Evolutionary conservation across 164 flowering plant genomes (phyloP), one percentile per base, ranked within the genome.

Genomic region (Vitis rupestris): DNA sequence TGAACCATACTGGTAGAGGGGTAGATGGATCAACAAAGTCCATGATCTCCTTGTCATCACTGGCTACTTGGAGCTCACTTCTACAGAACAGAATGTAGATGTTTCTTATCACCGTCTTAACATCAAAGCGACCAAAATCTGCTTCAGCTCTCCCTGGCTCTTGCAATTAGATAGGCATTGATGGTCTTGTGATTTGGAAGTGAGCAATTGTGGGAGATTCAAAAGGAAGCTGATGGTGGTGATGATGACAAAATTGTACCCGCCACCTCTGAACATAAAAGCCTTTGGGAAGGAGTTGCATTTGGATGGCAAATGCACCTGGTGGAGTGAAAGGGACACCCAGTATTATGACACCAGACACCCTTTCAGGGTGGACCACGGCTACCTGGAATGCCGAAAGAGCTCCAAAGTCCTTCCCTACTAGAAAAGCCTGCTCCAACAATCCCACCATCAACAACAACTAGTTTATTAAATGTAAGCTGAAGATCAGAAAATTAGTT

Each of bases 361-460:
- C 74, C 61, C 75, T 80, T 55, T 62, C 73, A 0, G 80, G 80
- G 49, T 79, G 64, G 23, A 73, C 72, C 27, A 84, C 64, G 8
- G 83, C 56, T 11, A 78, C 52, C 44, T 70, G 12, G 57, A 50
- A 77, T 11, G 59, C 80, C 0, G 72, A 63, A 11, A 62, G 37
- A 30, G 74, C 72, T 66, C 85, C 85, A 64, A 78, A 81, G 69
- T 84, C 87, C 63, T 84, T 79, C 27, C 77, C 84, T n/a, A 81
- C 63, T 1, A 68, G 63, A 27, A 78, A 78, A 59, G 54, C 44
- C 68, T 73, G 61, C 68, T 82, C 44, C 81, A 23, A 55, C 50
- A 29, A 17, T 53, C 44, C 44, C 7, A 37, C 44, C 44, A 37
- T 37, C 7, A 37, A 7, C 7, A 37, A 37, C 44, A 37, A 37